Evolutionary conservation across 805 yeast species (phyloP), one percentile per base, ranked within the genome.

Genomic region (Yarrowia porcina): DNA sequence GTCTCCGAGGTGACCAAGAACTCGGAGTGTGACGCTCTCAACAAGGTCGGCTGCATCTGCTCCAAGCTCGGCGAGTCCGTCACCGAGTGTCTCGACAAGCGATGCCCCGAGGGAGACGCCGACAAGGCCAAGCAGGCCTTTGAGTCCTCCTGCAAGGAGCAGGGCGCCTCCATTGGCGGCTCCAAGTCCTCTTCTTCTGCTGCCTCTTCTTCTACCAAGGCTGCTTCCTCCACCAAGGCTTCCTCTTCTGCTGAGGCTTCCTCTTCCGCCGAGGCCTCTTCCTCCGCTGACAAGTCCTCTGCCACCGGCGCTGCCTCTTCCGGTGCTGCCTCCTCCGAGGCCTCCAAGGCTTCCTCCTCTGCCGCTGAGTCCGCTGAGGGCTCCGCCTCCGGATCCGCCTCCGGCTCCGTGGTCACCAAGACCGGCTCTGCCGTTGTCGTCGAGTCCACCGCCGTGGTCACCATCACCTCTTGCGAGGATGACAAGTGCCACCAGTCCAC

Each of bases 21-120:
- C 6, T 80, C 85, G 17, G 65, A 77, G 50, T 88, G 94, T 75
- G 68, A 77, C 64, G 78, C 85, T 64, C 74, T 90, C 73, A 82
- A 82, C 73, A 84, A 88, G 71, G 78, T 89, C 67, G 69, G 76
- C 44, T 90, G 96, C 79, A 76, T 88, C 69, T 89, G 96, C 76
- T 74, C 80, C 44, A 77, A 78, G 63, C 83, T 88, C 69, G 75
- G 81, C 67, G 64, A 75, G 65, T 76, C 81, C 42, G 76, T 90
- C 68, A 75, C 83, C 70, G 66, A 76, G 61, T 91, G 97, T 79
- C 79, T 91, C 75, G 76, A 80, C 63, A 72, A 79, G 64, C 81
- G 78, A 65, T 91, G 97, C 79, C 92, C 96, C 68, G 74, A 79
- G 69, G 87, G 80, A 66, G 74, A 78, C 47, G 79, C 84, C 39